These are phyloP conservation scores for Pulveroboletus ravenelii DNA, from an alignment of 768 basidiomycete genomes.

Conservation along the genomic window DNA sequence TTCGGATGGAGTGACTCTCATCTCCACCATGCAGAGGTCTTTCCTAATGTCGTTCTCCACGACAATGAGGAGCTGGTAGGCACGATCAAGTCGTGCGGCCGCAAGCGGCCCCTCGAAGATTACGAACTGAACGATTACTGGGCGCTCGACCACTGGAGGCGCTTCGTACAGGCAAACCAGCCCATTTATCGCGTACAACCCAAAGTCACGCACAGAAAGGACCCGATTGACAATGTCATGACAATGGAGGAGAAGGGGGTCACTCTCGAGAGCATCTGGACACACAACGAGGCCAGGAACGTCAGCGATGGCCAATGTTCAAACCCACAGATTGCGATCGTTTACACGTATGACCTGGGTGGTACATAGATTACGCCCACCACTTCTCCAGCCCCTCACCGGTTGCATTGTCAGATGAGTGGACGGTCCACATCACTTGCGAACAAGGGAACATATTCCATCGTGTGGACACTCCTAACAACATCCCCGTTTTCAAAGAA, in stretches of 20 bases:
- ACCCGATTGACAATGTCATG: slow-evolving; percentile 7
- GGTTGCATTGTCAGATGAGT: slow-evolving; percentile 13
- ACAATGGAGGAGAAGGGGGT: slow-evolving; percentile 20
- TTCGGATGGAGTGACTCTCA: slow-evolving; percentile 31
- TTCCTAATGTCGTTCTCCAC: slow-evolving; percentile 19
- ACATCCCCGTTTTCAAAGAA: slow-evolving; percentile 16
- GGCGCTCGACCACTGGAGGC: slow-evolving; percentile 11
- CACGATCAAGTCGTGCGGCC: slow-evolving; percentile 23
- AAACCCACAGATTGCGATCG: slow-evolving; percentile 20
- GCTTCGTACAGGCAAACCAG: slow-evolving; percentile 9
- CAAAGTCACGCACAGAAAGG: slow-evolving; percentile 6
- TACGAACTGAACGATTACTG: slow-evolving; percentile 8
- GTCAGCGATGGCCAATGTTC: slow-evolving; percentile 23
- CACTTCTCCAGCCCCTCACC: neutral
- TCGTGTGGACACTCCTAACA: slow-evolving; percentile 6
- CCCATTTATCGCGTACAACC: slow-evolving; percentile 18
- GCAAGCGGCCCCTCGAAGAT: slow-evolving; percentile 15
- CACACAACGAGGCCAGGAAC: slow-evolving; percentile 14
- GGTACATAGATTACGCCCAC: slow-evolving; percentile 3
- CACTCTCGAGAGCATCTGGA: slow-evolving; percentile 25
- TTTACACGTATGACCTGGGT: slow-evolving; percentile 22
- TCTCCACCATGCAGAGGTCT: slow-evolving; percentile 21
- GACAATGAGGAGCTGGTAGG: slow-evolving; percentile 5
- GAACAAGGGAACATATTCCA: slow-evolving; percentile 11
- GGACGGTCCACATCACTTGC: slow-evolving; percentile 27